Conservation (phyloP, 257 asterid species). For the Datura wrightii region DNA sequence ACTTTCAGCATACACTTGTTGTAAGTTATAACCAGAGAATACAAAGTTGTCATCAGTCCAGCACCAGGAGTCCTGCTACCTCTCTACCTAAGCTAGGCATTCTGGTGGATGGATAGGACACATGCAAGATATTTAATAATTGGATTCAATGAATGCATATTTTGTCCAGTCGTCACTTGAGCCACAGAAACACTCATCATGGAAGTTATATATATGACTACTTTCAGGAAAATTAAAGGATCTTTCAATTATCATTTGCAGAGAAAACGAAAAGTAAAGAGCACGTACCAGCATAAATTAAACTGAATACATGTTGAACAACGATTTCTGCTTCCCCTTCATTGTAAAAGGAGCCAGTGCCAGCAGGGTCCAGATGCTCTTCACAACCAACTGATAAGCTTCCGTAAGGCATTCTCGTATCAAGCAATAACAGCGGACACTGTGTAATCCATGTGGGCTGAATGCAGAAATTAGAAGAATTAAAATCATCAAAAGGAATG, state of each 20-base stretch:
- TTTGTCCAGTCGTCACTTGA: neutral
- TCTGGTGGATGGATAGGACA: neutral
- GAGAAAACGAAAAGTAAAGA: constrained; percentile 31
- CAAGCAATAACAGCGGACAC: constrained; percentile 93
- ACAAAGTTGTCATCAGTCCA: constrained; percentile 16
- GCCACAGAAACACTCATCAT: neutral
- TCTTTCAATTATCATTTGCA: neutral
- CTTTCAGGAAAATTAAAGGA: neutral
- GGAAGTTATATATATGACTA: neutral
- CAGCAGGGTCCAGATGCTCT: constrained; percentile 96
- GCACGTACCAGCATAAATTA: constrained; percentile 82
- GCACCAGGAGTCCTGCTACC: constrained; percentile 3
- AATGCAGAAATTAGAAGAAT: constrained; percentile 12
- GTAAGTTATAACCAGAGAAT: neutral
- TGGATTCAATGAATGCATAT: neutral
- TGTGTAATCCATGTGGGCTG: constrained; percentile 95
- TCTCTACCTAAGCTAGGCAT: neutral
- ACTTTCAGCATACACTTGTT: constrained; percentile 1
- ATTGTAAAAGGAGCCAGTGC: constrained; percentile 96
- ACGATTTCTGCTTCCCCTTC: constrained; percentile 97
- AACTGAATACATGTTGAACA: constrained; percentile 76
- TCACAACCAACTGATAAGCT: constrained; percentile 93
- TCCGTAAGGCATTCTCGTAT: constrained; percentile 94
- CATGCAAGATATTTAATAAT: neutral
- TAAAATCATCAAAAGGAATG: constrained; percentile 16